Evolutionary conservation across 2,329 filamentous ascomycete species (phyloP), one percentile per base, ranked within the genome.

Genomic region (Sclerotinia nivalis): DNA sequence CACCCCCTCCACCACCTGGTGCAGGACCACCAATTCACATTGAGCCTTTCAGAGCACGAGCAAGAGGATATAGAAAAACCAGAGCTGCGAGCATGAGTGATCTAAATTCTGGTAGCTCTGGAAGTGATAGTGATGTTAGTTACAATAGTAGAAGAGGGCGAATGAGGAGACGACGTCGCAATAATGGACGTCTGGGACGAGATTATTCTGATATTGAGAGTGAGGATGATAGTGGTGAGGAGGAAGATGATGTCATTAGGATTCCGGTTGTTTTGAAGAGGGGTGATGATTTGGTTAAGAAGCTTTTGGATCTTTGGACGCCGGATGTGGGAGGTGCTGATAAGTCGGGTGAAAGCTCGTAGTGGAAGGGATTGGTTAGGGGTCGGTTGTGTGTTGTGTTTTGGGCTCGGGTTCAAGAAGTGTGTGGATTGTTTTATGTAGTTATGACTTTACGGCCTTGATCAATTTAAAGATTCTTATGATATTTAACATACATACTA

Each of bases 241-340:
- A 71, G 10, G 71, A 56, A 18, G 71, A 72, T 49, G 71, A 72
- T 49, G 65, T 59, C 56, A 69, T 74, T 25, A 69, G 69, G 22
- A 66, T 74, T 50, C 55, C 61, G 10, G 37, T 74, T n/a, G 50
- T 62, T 40, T 49, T 72, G 22, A 71, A 70, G 28, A 66, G 60
- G 25, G 72, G 72, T 7, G 72, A 72, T 68, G 70, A 73, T 70
- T 47, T 74, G 31, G 71, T 74, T 31, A 45, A 71, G 47, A 72
- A 60, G 18, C 50, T 74, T 13, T 54, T 74, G 60, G 69, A 74
- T 43, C 59, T 70, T 64, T 74, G 71, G 71, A 74, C 73, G 2
- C 61, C 68, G 15, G 34, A 34, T n/a, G 20, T n/a, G 28, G 54
- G 22, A 4, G 37, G 18, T 20, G 8, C 20, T 28, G 56, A 4